These are phyloP conservation scores for Tuber magnatum DNA, from an alignment of 495 filamentous ascomycete species.

Conservation along the genomic window DNA sequence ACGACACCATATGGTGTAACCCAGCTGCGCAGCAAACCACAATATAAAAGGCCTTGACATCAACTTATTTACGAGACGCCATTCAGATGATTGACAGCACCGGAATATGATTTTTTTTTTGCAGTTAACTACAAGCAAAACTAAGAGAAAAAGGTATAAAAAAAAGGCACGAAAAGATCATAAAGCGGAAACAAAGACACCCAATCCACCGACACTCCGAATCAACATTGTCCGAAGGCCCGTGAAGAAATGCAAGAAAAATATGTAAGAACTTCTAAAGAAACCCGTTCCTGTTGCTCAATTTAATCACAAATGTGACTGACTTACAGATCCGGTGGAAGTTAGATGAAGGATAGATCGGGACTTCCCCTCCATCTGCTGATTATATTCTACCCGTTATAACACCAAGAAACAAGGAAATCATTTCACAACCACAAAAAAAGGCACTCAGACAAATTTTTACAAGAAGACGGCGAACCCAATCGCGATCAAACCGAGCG, in stretches of 20 bases:
- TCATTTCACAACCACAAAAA: slow-evolving; percentile 19
- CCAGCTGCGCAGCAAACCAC: background rate
- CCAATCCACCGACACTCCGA: background rate
- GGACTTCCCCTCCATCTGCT: slow-evolving; percentile 7
- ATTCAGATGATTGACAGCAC: background rate
- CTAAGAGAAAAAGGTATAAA: slow-evolving; percentile 4
- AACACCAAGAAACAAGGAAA: slow-evolving; percentile 11
- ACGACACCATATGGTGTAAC: background rate
- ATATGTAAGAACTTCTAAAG: slow-evolving; percentile 7
- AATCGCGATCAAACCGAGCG: slow-evolving; percentile 19
- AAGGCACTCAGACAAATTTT: slow-evolving; percentile 20
- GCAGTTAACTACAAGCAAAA: background rate
- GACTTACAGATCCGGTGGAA: background rate
- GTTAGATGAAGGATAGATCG: background rate
- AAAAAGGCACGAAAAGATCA: slow-evolving; percentile 17
- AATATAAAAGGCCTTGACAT: background rate
- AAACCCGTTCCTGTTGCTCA: background rate
- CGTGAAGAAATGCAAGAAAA: slow-evolving; percentile 11
- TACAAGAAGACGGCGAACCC: slow-evolving; percentile 33
- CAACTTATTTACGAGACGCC: background rate
- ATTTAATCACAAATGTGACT: slow-evolving; percentile 1
- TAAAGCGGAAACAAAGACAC: slow-evolving; percentile 8
- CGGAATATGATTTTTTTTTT: background rate
- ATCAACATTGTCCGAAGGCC: slow-evolving; percentile 12
- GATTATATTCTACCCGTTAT: background rate